Evolutionary conservation across 2,329 filamentous ascomycete species (phyloP).

Genomic region (Cladosporium sp.): DNA sequence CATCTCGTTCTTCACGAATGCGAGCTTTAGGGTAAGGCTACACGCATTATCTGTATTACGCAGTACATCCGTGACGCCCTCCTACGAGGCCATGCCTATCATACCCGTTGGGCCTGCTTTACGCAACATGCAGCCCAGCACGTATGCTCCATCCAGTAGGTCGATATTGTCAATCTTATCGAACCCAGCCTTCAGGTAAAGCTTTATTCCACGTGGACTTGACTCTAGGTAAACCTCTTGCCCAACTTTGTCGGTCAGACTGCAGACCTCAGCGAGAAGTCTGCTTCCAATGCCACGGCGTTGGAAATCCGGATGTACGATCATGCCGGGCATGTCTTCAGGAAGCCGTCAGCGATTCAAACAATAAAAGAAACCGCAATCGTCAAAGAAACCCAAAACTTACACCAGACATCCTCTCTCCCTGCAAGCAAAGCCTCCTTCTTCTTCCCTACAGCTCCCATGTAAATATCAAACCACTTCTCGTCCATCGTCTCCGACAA

Average conservation of each 20-base stretch:
- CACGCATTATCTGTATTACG: neutral
- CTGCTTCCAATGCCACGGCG: neutral
- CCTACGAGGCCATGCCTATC: neutral
- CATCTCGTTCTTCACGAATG: neutral
- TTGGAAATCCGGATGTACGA: slow-evolving; percentile 15
- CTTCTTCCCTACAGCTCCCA: neutral
- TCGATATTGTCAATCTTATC: slow-evolving; percentile 3
- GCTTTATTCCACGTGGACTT: slow-evolving; percentile 5
- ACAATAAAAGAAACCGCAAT: too few relatives aligned
- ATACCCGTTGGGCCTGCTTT: neutral
- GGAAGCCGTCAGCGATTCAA: neutral
- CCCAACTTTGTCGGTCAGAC: neutral
- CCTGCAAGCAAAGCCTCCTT: slow-evolving; percentile 8
- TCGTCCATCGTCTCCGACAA: slow-evolving; percentile 5
- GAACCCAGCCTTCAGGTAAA: slow-evolving; percentile 17
- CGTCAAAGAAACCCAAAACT: neutral
- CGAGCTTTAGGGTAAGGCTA: neutral
- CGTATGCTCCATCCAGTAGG: neutral
- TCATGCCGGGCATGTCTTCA: slow-evolving; percentile 15
- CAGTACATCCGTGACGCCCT: neutral
- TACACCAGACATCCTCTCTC: slow-evolving; percentile 14
- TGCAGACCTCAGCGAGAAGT: slow-evolving; percentile 3
- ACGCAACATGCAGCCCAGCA: slow-evolving; percentile 9
- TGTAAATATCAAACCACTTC: neutral
- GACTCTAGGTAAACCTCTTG: slow-evolving; percentile 16